phyloP scores from a whole-genome alignment of 2,329 filamentous ascomycete species.

The Alternaria tenuissima region DNA sequence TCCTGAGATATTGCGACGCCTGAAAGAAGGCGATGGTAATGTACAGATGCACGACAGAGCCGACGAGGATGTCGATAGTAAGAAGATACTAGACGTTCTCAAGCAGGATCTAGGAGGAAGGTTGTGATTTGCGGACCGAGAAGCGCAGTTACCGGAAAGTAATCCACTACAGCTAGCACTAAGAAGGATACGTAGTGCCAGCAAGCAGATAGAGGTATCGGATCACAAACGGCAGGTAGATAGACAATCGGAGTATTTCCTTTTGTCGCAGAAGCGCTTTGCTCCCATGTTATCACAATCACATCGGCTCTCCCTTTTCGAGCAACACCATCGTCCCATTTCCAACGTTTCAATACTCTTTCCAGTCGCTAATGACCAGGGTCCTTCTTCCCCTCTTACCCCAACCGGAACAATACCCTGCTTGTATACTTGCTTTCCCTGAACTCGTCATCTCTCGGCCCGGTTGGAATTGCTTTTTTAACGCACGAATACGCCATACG shows the following conservation, averaged over 20 bases:
- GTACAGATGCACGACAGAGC: slow-evolving; percentile 6
- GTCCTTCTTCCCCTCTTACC: not conserved
- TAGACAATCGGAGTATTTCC: not conserved
- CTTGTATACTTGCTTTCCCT: slow-evolving; percentile 1
- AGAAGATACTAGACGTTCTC: slow-evolving; percentile 55
- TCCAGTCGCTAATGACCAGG: not conserved
- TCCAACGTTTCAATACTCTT: not conserved
- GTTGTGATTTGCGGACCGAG: slow-evolving; percentile 13
- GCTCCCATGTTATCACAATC: slow-evolving; percentile 1
- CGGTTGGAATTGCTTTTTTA: not conserved
- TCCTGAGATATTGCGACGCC: slow-evolving; percentile 35
- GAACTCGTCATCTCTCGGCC: not conserved
- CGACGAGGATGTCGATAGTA: slow-evolving; percentile 47
- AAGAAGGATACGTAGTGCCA: not conserved
- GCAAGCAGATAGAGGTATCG: not conserved
- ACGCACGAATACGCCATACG: not conserved
- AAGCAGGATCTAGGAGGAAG: slow-evolving; percentile 51
- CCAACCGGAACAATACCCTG: not conserved
- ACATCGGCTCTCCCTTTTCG: not conserved
- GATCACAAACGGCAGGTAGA: not conserved
- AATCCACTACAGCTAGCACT: not conserved
- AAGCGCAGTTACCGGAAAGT: not conserved
- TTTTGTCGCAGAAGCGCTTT: slow-evolving; percentile 1
- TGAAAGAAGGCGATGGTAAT: slow-evolving; percentile 26
- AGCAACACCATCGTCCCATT: slow-evolving; percentile 1